Conservation (phyloP, 2,329 filamentous ascomycete species). For the Stagonosporopsis tanaceti region DNA sequence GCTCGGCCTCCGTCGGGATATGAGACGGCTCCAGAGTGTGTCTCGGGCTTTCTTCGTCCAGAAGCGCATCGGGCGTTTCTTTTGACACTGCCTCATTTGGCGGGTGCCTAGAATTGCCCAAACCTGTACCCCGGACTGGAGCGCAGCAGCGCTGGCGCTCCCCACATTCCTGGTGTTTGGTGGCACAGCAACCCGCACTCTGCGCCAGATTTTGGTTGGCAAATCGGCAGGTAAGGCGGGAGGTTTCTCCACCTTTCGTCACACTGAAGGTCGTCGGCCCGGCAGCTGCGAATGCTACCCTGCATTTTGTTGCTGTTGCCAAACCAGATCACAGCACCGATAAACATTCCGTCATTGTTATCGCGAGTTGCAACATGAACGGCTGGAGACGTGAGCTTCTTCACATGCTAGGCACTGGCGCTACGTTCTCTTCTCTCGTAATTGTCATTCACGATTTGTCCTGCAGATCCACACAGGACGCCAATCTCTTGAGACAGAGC, state of each 20-base stretch:
- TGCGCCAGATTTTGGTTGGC: conserved; percentile 17
- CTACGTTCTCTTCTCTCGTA: conserved; percentile 15
- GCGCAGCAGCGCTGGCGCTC: conserved; percentile 25
- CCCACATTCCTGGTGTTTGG: conserved; percentile 28
- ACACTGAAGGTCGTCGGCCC: conserved; percentile 19
- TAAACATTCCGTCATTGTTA: conserved; percentile 7
- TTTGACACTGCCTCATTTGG: conserved; percentile 5
- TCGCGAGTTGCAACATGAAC: conserved; percentile 13
- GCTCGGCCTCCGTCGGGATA: conserved; percentile 11
- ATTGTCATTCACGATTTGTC: conserved; percentile 15
- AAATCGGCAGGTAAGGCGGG: conserved; percentile 30
- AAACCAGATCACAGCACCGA: conserved; percentile 9
- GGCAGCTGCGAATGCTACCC: conserved; percentile 13
- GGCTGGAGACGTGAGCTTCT: conserved; percentile 5
- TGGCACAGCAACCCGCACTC: conserved; percentile 24
- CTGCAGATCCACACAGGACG: conserved; percentile 22
- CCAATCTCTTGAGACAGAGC: conserved; percentile 27
- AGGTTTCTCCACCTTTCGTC: conserved; percentile 17
- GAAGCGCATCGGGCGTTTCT: background rate
- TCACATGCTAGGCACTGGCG: conserved; percentile 3
- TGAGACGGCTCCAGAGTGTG: conserved; percentile 1
- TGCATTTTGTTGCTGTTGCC: conserved; percentile 7
- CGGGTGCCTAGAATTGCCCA: conserved; percentile 12
- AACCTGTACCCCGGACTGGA: conserved; percentile 39
- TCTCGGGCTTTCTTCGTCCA: conserved; percentile 11